Percentiles rank a stretch among this genome's conserved stretches.
Evolutionary conservation across 129 eudicot genomes (phyloP).

Genomic region (Pittosporum tobira): DNA sequence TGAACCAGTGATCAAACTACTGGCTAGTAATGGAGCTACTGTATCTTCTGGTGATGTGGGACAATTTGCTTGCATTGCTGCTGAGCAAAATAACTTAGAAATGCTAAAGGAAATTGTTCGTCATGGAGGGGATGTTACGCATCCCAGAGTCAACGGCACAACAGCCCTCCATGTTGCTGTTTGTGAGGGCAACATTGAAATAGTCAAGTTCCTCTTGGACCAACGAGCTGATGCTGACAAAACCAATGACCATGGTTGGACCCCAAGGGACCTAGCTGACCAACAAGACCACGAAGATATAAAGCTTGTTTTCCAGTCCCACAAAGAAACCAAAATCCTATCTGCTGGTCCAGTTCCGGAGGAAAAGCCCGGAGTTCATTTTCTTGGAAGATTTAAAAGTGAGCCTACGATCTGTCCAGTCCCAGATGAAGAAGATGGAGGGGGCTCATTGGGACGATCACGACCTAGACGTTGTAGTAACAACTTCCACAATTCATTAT

Average conservation of each 20-base stretch:
- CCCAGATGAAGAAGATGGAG: conserved; percentile 18
- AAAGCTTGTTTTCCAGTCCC: conserved; percentile 34
- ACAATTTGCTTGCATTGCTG: conserved; percentile 63
- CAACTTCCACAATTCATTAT: conserved; percentile 61
- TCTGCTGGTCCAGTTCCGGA: conserved; percentile 30
- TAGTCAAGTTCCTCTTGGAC: conserved; percentile 50
- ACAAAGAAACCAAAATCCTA: conserved; percentile 19
- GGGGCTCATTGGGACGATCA: conserved; percentile 29
- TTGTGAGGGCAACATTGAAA: conserved; percentile 66
- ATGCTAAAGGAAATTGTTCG: conserved; percentile 46
- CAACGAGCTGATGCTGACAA: conserved; percentile 50
- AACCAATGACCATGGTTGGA: conserved; percentile 68
- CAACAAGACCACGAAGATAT: conserved; percentile 93
- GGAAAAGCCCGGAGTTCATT: conserved; percentile 45
- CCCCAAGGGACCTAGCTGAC: conserved; percentile 78
- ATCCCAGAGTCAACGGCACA: conserved; percentile 47
- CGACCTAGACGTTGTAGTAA: conserved; percentile 49
- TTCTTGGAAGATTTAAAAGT: conserved; percentile 50
- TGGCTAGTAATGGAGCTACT: conserved; percentile 49
- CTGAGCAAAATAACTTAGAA: conserved; percentile 51
- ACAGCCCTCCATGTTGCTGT: conserved; percentile 95
- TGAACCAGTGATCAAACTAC: conserved; percentile 30
- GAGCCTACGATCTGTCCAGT: conserved; percentile 54
- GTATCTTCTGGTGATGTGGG: conserved; percentile 59
- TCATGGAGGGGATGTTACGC: conserved; percentile 59